A percentile compares a stretch with the other conserved stretches of the same genome.
phyloP scores from a whole-genome alignment of 345 rosid genomes.

The Hibiscus syriacus region DNA sequence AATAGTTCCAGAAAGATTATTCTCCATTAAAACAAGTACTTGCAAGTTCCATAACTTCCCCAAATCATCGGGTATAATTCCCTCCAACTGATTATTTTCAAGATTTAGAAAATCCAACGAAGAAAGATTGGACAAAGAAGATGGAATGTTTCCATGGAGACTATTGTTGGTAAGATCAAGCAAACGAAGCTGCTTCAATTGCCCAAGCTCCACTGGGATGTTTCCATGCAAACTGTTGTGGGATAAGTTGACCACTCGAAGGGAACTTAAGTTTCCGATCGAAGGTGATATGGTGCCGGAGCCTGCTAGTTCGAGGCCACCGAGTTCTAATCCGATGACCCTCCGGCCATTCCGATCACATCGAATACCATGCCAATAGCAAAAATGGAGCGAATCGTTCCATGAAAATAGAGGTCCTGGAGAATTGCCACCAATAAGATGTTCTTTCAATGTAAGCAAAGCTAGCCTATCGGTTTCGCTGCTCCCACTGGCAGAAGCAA shows the following conservation, averaged over 20 bases:
- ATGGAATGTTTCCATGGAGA: not conserved
- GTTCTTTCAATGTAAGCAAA: no score
- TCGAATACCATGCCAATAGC: not conserved
- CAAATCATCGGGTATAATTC: not conserved
- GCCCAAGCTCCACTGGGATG: not conserved
- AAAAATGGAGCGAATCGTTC: no score
- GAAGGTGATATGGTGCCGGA: not conserved
- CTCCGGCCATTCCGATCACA: not conserved
- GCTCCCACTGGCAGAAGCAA: no score
- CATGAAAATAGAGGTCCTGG: no score
- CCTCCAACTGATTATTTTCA: not conserved
- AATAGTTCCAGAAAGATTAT: conserved; percentile 8
- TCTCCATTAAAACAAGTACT: not conserved
- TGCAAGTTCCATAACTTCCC: not conserved
- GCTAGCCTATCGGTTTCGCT: no score
- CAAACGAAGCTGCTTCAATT: not conserved
- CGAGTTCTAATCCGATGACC: not conserved
- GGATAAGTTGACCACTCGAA: not conserved
- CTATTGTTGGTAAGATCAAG: not conserved
- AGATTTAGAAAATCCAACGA: not conserved
- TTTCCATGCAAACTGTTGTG: not conserved
- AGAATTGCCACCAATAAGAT: no score
- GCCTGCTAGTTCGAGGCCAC: not conserved
- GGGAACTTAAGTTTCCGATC: not conserved
- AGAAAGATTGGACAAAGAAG: not conserved